Conservation (phyloP, 2,329 filamentous ascomycete species). For the Talaromyces albobiverticillius region DNA sequence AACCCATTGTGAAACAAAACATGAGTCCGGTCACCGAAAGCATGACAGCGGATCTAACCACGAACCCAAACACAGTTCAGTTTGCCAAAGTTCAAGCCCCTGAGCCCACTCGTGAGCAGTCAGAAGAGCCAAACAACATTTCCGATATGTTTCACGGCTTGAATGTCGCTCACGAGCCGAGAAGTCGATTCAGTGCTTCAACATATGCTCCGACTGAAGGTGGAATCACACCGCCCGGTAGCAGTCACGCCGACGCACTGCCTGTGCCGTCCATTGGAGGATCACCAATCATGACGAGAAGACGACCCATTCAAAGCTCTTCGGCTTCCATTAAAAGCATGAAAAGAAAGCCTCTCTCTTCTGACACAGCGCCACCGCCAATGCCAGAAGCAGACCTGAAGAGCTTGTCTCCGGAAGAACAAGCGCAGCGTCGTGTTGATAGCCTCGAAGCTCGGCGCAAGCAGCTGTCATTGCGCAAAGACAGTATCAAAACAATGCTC, state of each 20-base stretch:
- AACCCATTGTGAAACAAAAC: neutral
- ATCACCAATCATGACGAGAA: slow-evolving; percentile 39
- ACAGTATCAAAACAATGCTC: slow-evolving; percentile 71
- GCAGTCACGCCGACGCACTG: slow-evolving; percentile 29
- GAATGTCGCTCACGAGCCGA: slow-evolving; percentile 51
- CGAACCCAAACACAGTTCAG: neutral
- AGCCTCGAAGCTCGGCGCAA: slow-evolving; percentile 65
- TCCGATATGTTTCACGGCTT: slow-evolving; percentile 31
- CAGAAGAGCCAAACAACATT: slow-evolving; percentile 20
- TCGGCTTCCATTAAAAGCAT: slow-evolving; percentile 32
- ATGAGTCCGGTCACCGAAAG: neutral
- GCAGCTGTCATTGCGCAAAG: slow-evolving; percentile 63
- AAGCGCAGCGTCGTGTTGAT: slow-evolving; percentile 62
- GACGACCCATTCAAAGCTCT: slow-evolving; percentile 34
- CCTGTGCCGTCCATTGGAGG: slow-evolving; percentile 28
- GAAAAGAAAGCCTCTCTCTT: slow-evolving; percentile 43
- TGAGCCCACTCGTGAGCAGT: neutral
- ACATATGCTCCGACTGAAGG: slow-evolving; percentile 12
- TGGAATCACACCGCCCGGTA: slow-evolving; percentile 15
- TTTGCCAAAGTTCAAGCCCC: neutral
- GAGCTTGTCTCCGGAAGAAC: slow-evolving; percentile 51
- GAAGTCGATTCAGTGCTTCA: slow-evolving; percentile 57
- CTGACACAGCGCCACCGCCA: slow-evolving; percentile 20
- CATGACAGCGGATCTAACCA: neutral
- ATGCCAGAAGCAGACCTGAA: slow-evolving; percentile 8